phyloP scores from a whole-genome alignment of 192 early-diverging fungal genomes.

The Entomortierella beljakovae region DNA sequence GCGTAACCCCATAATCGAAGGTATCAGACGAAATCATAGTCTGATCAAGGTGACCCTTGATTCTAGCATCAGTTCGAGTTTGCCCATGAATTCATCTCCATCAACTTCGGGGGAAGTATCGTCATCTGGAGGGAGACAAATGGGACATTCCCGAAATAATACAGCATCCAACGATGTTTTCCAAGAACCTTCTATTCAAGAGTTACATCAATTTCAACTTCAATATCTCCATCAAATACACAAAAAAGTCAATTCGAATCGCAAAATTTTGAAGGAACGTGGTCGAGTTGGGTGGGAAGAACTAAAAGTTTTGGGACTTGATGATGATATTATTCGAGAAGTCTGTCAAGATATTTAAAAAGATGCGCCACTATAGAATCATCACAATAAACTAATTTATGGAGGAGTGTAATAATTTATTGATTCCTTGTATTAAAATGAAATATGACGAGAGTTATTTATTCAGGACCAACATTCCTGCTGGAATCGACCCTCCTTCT shows the following conservation, averaged over 20 bases:
- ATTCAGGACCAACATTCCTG: slow-evolving; percentile 87
- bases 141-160: background rate
- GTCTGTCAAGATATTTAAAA: slow-evolving; percentile 12
- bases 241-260: slow-evolving; percentile 41
- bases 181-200: background rate
- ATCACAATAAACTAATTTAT: background rate
- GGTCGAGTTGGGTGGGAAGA: slow-evolving; percentile 41
- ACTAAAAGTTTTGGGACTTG: slow-evolving; percentile 28
- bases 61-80: too few species aligned
- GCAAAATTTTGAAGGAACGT: slow-evolving; percentile 31
- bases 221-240: slow-evolving; percentile 22
- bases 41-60: slow-evolving; percentile 48
- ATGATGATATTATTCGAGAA: slow-evolving; percentile 40
- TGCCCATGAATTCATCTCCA: too few species aligned
- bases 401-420: background rate
- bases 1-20: slow-evolving; percentile 34
- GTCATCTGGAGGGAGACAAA: background rate
- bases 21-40: slow-evolving; percentile 43
- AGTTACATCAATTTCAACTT: slow-evolving; percentile 12
- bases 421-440: too few species aligned
- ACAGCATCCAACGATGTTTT: background rate
- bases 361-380: too few species aligned
- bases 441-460: too few species aligned
- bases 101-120: background rate
- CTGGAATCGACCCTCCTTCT: slow-evolving; percentile 79